Percentiles rank a stretch among this genome's conserved stretches.
phyloP scores from a whole-genome alignment of 176 grass and related monocot genomes.

The Ampelocalamus luodianensis region DNA sequence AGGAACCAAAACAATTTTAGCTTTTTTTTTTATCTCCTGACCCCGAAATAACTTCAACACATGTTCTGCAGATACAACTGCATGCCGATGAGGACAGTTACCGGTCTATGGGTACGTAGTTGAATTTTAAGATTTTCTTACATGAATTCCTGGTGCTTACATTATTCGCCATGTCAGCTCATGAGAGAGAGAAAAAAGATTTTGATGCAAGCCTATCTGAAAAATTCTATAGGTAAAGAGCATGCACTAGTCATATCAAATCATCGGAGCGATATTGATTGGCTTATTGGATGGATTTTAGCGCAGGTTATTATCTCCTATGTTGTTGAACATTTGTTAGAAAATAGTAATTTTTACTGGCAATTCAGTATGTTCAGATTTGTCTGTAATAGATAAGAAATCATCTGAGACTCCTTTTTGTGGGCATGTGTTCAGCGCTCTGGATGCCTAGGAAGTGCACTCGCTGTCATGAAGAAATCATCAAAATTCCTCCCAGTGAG shows the following conservation, averaged over 20 bases:
- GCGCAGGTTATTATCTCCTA: conserved; percentile 63
- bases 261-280: conserved; percentile 90
- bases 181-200: neutral
- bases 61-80: conserved; percentile 60
- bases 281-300: conserved; percentile 94
- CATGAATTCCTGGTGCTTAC: conserved; percentile 24
- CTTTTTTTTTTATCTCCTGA: no score
- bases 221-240: conserved; percentile 68
- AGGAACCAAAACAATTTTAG: no score
- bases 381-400: neutral
- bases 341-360: neutral
- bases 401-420: neutral
- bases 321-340: conserved; percentile 15
- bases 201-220: conserved; percentile 33
- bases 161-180: neutral
- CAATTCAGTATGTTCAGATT: neutral
- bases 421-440: conserved; percentile 59
- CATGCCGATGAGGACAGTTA: conserved; percentile 70
- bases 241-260: conserved; percentile 79
- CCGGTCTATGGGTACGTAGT: conserved; percentile 62
- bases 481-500: conserved; percentile 89
- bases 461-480: conserved; percentile 96
- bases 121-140: neutral
- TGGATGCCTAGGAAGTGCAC: conserved; percentile 85
- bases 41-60: no score